Base-by-base conservation (phyloP, 352 stramenopile genomes). In the Phytophthora sansomeana region DNA sequence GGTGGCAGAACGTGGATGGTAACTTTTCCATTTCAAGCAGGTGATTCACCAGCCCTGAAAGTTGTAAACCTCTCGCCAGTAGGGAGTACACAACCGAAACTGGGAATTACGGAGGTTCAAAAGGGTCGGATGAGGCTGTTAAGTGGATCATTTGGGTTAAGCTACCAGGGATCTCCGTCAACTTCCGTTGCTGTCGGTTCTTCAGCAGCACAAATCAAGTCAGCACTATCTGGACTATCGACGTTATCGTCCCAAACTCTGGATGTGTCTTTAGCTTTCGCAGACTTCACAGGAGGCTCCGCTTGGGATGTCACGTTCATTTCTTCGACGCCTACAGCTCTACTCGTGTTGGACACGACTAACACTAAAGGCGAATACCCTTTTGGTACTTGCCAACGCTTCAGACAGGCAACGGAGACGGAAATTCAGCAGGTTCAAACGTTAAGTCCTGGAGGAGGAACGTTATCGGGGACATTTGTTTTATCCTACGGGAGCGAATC, bases 1-100 rank as follows among this genome's bases (percentile, higher is more conserved):
- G 56, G 58, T 6, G 63, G 61, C 8, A 66, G 48, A n/a, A 75
- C 74, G 1, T 81, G 74, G 74, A 58, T 54, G 1, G 46, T 81
- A 11, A 74, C 69, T 8, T 81, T 81, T 42, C 74, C 61, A 7
- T 70, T 72, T n/a, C 50, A 76, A 21, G 49, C 68, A 26, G 70
- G 69, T 4, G 66, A 73, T 61, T 58, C 77, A 16, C 36, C 54
- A 3, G 6, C 50, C 0, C 42, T 81, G 17, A 5, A 50, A 30
- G 39, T 76, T 11, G 39, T 26, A 1, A 53, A 19, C 19, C 5
- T 78, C 8, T 14, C 24, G 5, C 43, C 56, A 41, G 43, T 26
- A 19, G 44, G 14, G 6, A 5, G 5, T 19, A 8, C 36, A 2
- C 16, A n/a, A 9, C 36, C 36, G 14, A 21, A 43, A 21, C 2